Evolutionary conservation across 2,329 filamentous ascomycete species (phyloP).

Genomic region (Aspergillus sp.): DNA sequence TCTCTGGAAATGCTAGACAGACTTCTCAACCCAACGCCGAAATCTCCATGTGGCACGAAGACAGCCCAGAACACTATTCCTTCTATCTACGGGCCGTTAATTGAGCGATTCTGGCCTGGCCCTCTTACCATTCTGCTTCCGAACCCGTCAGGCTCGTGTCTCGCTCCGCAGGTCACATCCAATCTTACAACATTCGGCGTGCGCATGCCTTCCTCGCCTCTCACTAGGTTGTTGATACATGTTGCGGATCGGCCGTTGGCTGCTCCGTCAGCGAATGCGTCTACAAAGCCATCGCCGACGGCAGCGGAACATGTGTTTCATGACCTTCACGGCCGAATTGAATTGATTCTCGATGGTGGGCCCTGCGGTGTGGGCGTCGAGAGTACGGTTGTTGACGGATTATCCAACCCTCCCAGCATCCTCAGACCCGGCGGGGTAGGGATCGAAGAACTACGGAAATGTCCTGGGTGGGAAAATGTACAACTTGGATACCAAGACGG

Average conservation of each 20-base stretch:
- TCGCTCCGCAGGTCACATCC: conserved; percentile 91
- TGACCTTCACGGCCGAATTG: conserved; percentile 78
- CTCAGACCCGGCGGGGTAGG: conserved; percentile 84
- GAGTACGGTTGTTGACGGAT: conserved; percentile 92
- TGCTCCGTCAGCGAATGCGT: conserved; percentile 91
- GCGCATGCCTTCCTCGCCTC: conserved; percentile 79
- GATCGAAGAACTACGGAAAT: conserved; percentile 72
- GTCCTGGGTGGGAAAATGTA: conserved; percentile 78
- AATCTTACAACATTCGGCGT: conserved; percentile 81
- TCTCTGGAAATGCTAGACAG: conserved; percentile 73
- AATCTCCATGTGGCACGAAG: conserved; percentile 29
- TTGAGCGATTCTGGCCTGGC: conserved; percentile 88
- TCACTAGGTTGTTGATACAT: conserved; percentile 86
- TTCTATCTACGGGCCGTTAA: conserved; percentile 72
- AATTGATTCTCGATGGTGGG: conserved; percentile 86
- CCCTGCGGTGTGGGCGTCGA: conserved; percentile 86
- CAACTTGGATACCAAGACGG: conserved; percentile 76
- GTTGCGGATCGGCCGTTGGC: conserved; percentile 76
- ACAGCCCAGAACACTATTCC: conserved; percentile 55
- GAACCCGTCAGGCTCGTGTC: conserved; percentile 64
- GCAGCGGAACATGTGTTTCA: conserved; percentile 84
- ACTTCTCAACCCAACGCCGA: conserved; percentile 51
- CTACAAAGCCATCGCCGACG: conserved; percentile 88
- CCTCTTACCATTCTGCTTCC: conserved; percentile 88
- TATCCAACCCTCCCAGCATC: conserved; percentile 76